Conservation (phyloP, 2,329 filamentous ascomycete genomes). For the Hypoxylon sp. region DNA sequence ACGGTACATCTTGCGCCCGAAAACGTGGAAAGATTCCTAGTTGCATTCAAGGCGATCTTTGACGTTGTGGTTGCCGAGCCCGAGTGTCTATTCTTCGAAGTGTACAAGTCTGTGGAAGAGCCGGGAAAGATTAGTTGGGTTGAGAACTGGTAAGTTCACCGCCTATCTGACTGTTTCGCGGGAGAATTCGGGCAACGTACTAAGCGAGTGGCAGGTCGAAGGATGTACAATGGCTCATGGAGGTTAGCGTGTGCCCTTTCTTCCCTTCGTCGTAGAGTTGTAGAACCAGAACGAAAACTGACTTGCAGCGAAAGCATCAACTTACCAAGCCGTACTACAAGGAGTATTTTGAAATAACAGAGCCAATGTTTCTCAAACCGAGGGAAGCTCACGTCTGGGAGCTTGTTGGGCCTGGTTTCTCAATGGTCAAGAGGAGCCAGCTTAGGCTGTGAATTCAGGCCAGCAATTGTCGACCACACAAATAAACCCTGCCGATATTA, state of each 20-base stretch:
- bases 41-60: constrained; percentile 55
- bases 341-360: constrained; percentile 56
- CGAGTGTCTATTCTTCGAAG: constrained; percentile 60
- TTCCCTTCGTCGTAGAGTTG: neutral
- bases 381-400: constrained; percentile 52
- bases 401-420: constrained; percentile 46
- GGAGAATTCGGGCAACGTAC: neutral
- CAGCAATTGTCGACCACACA: neutral
- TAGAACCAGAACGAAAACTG: constrained; percentile 12
- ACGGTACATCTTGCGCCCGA: constrained; percentile 48
- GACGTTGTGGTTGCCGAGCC: constrained; percentile 58
- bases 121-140: constrained; percentile 57
- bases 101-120: constrained; percentile 55
- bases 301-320: constrained; percentile 49
- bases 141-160: constrained; percentile 56
- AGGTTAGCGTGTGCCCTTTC: constrained; percentile 29
- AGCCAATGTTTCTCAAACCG: constrained; percentile 57
- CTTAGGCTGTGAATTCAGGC: constrained; percentile 20
- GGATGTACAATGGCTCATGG: constrained; percentile 51
- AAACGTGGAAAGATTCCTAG: constrained; percentile 47
- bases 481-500: constrained; percentile 7
- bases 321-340: constrained; percentile 59
- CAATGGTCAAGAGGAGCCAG: constrained; percentile 43
- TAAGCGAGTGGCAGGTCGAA: constrained; percentile 43
- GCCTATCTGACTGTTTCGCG: no score